These are phyloP conservation scores for Paraleonurus japonicus DNA, from an alignment of 257 asterid genomes.

Conservation along the genomic window DNA sequence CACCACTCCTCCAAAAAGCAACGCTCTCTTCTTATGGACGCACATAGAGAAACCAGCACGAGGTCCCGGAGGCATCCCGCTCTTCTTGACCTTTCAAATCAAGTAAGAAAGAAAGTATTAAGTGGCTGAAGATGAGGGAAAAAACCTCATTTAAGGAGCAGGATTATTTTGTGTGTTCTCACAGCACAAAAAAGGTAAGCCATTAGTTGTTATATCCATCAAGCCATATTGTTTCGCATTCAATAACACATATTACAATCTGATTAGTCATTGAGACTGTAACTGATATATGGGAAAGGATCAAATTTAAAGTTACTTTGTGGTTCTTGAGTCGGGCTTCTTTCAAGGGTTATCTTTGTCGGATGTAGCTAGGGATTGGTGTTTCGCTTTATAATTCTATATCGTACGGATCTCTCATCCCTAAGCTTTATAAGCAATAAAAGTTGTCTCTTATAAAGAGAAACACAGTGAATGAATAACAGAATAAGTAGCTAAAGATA, in stretches of 20 bases:
- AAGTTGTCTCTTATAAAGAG: no score
- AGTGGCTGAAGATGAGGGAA: neutral
- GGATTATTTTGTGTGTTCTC: constrained; percentile 1
- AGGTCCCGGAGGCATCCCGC: constrained; percentile 98
- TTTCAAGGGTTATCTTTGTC: no score
- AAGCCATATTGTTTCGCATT: constrained; percentile 2
- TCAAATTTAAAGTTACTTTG: no score
- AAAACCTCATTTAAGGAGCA: neutral
- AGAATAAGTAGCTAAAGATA: constrained; percentile 20
- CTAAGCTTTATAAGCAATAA: no score
- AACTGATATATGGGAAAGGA: no score
- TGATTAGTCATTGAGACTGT: neutral
- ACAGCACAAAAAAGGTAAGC: no score
- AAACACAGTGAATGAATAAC: neutral
- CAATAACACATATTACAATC: neutral
- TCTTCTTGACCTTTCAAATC: constrained; percentile 71
- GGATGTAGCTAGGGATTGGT: no score
- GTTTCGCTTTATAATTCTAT: no score
- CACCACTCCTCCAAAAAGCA: constrained; percentile 97
- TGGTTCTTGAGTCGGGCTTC: no score
- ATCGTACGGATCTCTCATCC: no score
- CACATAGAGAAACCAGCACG: constrained; percentile 98
- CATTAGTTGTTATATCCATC: neutral
- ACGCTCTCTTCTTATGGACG: constrained; percentile 88
- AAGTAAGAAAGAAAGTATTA: constrained; percentile 18